Conservation (phyloP, 805 yeast species). For the Kluyveromyces lactis region DNA sequence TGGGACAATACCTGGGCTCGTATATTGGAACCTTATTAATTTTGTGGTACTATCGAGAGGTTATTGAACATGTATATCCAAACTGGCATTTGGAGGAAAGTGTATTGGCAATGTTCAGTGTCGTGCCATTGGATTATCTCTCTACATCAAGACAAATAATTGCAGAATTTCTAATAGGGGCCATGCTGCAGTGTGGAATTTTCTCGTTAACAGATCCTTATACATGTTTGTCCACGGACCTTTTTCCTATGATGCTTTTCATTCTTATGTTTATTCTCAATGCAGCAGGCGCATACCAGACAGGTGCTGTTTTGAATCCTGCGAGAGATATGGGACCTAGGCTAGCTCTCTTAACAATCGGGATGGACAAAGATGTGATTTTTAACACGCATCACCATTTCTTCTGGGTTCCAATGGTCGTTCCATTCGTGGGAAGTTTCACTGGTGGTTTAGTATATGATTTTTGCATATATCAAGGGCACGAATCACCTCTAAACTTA, state of each 20-base stretch:
- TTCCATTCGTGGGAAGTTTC: conserved; percentile 41
- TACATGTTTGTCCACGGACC: conserved; percentile 37
- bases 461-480: conserved; percentile 41
- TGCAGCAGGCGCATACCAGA: conserved; percentile 41
- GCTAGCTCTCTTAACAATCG: conserved; percentile 39
- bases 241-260: conserved; percentile 41
- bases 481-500: conserved; percentile 44
- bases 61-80: conserved; percentile 23
- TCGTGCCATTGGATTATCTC: conserved; percentile 36
- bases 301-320: conserved; percentile 47
- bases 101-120: conserved; percentile 40
- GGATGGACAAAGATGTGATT: conserved; percentile 35
- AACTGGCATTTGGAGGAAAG: conserved; percentile 21
- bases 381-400: conserved; percentile 35
- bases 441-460: conserved; percentile 46
- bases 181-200: conserved; percentile 37
- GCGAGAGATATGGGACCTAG: conserved; percentile 53
- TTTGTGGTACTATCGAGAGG: conserved; percentile 37
- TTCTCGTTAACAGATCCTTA: conserved; percentile 46
- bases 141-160: conserved; percentile 37
- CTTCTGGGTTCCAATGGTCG: conserved; percentile 47
- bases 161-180: conserved; percentile 40
- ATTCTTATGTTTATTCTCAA: conserved; percentile 39
- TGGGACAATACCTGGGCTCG: conserved; percentile 43
- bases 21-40: conserved; percentile 38